phyloP scores from a whole-genome alignment of 805 yeast species.

The Saccharomycodes ludwigii region DNA sequence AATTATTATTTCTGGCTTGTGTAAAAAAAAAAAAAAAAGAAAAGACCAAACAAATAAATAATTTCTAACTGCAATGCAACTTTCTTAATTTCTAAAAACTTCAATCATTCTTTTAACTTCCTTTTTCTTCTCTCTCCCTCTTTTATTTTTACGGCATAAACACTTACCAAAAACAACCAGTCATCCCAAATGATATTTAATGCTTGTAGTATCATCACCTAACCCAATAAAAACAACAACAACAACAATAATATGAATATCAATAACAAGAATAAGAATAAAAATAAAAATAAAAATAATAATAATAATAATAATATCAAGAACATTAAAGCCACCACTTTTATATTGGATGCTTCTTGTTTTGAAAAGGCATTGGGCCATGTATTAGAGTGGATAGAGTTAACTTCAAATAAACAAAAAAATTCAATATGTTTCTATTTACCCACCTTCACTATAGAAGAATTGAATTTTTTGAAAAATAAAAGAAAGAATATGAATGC shows the following conservation, averaged over 20 bases:
- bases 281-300: neutral
- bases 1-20: too few species aligned
- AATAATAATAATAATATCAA: neutral
- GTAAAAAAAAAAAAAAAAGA: too few species aligned
- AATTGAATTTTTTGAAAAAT: slow-evolving; percentile 44
- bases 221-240: neutral
- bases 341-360: slow-evolving; percentile 57
- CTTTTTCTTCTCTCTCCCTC: too few species aligned
- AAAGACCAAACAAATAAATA: too few species aligned
- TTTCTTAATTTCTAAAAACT: too few species aligned
- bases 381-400: slow-evolving; percentile 47
- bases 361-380: slow-evolving; percentile 58
- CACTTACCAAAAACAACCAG: too few species aligned
- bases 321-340: slow-evolving; percentile 12
- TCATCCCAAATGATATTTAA: too few species aligned
- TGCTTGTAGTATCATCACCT: too few species aligned
- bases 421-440: slow-evolving; percentile 37
- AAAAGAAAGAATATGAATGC: slow-evolving; percentile 52
- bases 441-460: slow-evolving; percentile 38
- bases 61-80: too few species aligned
- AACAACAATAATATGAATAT: too few species aligned
- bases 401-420: slow-evolving; percentile 15
- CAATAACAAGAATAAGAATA: neutral
- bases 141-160: too few species aligned
- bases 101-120: too few species aligned